A percentile compares a stretch with the other conserved stretches of the same genome.
Conservation (phyloP, 2,329 filamentous ascomycete genomes). For the Tolypocladium amazonense region DNA sequence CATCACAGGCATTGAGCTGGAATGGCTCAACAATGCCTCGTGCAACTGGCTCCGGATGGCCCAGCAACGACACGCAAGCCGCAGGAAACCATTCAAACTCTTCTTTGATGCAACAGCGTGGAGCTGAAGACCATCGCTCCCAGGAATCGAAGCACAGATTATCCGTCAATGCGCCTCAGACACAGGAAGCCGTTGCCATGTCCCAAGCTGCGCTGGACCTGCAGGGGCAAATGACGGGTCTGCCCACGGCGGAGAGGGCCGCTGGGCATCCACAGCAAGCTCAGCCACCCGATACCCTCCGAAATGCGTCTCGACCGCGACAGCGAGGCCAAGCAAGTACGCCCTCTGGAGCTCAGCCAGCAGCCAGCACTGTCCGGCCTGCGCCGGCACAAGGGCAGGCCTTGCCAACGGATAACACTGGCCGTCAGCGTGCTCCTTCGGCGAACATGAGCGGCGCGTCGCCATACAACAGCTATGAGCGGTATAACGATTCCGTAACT, state of each 20-base stretch:
- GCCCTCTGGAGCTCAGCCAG: not conserved
- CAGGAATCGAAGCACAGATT: not conserved
- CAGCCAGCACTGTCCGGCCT: conserved; percentile 2
- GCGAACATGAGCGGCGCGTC: conserved; percentile 1
- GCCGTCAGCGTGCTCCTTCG: not conserved
- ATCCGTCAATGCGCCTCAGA: not conserved
- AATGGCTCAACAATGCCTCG: not conserved
- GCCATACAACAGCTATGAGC: conserved; percentile 10
- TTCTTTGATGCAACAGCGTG: not conserved
- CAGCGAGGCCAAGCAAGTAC: conserved; percentile 8
- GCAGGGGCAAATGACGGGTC: conserved; percentile 14
- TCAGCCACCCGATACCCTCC: conserved; percentile 13
- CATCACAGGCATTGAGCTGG: not conserved
- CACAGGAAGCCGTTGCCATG: conserved; percentile 1
- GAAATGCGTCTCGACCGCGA: conserved; percentile 21
- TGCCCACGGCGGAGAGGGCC: conserved; percentile 13
- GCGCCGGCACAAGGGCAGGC: conserved; percentile 2
- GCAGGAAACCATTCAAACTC: not conserved
- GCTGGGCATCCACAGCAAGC: conserved; percentile 20
- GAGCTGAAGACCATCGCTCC: not conserved
- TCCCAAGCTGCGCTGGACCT: conserved; percentile 12
- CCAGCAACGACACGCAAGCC: not conserved
- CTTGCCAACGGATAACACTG: not conserved
- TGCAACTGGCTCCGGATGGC: not conserved
- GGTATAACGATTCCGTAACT: conserved; percentile 5